These are phyloP conservation scores for Capsicum pubescens DNA, from an alignment of 257 asterid genomes.

Conservation along the genomic window DNA sequence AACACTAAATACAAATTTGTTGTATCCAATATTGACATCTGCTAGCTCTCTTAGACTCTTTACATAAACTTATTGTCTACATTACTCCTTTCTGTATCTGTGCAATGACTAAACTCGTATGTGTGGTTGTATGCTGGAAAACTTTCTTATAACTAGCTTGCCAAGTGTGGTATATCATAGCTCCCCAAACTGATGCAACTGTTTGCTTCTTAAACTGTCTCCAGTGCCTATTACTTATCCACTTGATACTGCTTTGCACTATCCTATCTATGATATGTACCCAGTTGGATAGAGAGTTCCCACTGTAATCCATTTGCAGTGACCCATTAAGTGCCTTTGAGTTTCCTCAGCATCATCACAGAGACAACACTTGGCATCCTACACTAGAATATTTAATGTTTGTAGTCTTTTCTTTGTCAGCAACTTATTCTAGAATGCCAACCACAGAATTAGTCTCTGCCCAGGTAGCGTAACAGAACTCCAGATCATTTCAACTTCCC, in stretches of 20 bases:
- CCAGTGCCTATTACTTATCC: not conserved
- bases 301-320: not conserved
- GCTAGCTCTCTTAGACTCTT: not conserved
- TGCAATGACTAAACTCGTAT: too few relatives aligned
- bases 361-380: not conserved
- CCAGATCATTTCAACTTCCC: not conserved
- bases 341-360: not conserved
- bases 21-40: not conserved
- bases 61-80: not conserved
- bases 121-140: not conserved
- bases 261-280: too few relatives aligned
- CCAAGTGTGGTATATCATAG: not conserved
- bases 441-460: not conserved
- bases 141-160: not conserved
- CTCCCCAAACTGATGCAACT: not conserved
- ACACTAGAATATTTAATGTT: too few relatives aligned
- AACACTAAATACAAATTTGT: not conserved
- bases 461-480: not conserved
- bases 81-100: not conserved
- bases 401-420: too few relatives aligned
- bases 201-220: not conserved
- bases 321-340: not conserved
- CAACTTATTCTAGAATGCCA: too few relatives aligned
- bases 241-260: not conserved
- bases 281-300: too few relatives aligned